phyloP scores from a whole-genome alignment of 2,329 filamentous ascomycete species.

The Calonectria pseudoreteaudii region DNA sequence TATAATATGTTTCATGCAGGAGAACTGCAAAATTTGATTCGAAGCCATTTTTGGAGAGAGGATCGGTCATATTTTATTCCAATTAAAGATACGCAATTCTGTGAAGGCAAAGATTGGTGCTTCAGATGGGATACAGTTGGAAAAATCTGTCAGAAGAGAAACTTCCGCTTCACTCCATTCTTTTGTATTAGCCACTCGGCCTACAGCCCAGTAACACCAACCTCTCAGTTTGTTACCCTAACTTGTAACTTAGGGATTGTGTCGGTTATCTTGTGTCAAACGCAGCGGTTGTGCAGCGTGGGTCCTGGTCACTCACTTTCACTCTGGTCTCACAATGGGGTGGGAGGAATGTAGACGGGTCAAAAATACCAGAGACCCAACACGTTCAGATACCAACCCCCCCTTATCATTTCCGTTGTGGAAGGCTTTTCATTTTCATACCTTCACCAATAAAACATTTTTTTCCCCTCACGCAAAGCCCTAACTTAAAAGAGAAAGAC shows the following conservation, averaged over 20 bases:
- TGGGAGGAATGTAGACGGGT: neutral
- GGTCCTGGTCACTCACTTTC: neutral
- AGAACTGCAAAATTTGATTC: neutral
- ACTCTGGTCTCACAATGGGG: neutral
- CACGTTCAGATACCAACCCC: neutral
- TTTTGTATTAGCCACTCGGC: neutral
- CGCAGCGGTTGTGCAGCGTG: neutral
- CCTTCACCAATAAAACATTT: too few relatives aligned
- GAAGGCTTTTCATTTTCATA: neutral
- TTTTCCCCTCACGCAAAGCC: too few relatives aligned
- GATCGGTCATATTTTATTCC: neutral
- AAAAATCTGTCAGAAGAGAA: neutral
- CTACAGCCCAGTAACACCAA: neutral
- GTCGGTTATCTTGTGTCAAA: neutral
- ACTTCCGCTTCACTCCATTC: neutral
- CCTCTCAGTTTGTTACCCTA: neutral
- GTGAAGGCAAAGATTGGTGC: neutral
- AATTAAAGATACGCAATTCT: neutral
- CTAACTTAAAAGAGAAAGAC: too few relatives aligned
- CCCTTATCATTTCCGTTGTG: neutral
- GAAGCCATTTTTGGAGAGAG: neutral
- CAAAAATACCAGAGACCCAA: neutral
- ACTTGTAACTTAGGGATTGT: accelerated
- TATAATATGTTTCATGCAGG: neutral
- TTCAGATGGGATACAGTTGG: neutral